Percentiles rank a stretch among this genome's conserved stretches.
phyloP scores from a whole-genome alignment of 768 basidiomycete genomes.

The Fistulinella prunicolor region DNA sequence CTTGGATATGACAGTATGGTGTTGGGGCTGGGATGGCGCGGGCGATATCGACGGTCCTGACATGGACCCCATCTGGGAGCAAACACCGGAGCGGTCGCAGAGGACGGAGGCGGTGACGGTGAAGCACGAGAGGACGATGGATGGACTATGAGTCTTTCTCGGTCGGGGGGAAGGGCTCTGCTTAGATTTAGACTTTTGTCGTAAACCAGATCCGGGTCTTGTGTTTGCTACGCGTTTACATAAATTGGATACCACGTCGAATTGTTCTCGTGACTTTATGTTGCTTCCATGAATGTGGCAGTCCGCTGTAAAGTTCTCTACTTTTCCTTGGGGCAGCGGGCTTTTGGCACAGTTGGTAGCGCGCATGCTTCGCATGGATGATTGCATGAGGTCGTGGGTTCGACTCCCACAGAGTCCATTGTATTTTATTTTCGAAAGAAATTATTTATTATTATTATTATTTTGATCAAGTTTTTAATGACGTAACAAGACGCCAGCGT shows the following conservation, averaged over 20 bases:
- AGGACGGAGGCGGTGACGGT: constrained; percentile 58
- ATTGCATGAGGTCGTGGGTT: constrained; percentile 58
- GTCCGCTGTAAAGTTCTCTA: too few species aligned
- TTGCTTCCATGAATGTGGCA: too few species aligned
- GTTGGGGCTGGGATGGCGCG: constrained; percentile 99
- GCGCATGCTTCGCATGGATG: constrained; percentile 52
- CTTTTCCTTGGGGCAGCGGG: too few species aligned
- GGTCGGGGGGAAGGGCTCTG: background rate
- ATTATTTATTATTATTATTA: background rate
- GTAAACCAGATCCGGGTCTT: background rate
- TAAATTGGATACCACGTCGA: too few species aligned
- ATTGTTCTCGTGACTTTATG: too few species aligned
- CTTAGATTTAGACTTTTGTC: constrained; percentile 17
- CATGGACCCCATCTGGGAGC: constrained; percentile 97
- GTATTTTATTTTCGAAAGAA: background rate
- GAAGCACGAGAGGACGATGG: constrained; percentile 57
- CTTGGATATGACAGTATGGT: constrained; percentile 70
- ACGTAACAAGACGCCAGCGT: too few species aligned
- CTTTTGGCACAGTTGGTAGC: constrained; percentile 61
- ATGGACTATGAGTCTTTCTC: constrained; percentile 18
- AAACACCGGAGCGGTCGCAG: constrained; percentile 65
- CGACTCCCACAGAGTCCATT: constrained; percentile 44
- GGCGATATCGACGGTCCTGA: constrained; percentile 97
- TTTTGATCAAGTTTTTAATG: background rate
- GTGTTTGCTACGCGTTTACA: too few species aligned